Conservation (phyloP, 2,329 filamentous ascomycete genomes). For the Periconia sp. region DNA sequence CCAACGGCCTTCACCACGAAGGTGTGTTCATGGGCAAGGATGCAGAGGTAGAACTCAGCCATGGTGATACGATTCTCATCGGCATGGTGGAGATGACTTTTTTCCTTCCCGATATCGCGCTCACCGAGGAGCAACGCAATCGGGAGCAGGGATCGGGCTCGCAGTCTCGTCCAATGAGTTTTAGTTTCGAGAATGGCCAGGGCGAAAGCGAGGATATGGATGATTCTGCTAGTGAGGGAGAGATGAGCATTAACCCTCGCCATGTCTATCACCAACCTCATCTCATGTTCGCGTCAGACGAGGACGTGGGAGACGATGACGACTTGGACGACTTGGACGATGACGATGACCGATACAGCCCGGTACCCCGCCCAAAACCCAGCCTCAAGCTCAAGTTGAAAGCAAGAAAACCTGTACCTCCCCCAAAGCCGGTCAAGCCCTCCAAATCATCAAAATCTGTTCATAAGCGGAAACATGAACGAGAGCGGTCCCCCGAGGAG, state of each 20-base stretch:
- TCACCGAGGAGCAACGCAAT: slow-evolving; percentile 54
- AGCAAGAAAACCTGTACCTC: slow-evolving; percentile 17
- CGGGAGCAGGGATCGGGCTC: slow-evolving; percentile 55
- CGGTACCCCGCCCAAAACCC: slow-evolving; percentile 24
- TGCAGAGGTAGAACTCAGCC: slow-evolving; percentile 53
- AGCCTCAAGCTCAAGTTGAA: slow-evolving; percentile 36
- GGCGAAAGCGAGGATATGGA: slow-evolving; percentile 52
- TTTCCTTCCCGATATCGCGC: slow-evolving; percentile 58
- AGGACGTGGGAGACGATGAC: slow-evolving; percentile 30
- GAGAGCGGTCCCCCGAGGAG: slow-evolving; percentile 31
- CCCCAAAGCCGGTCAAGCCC: slow-evolving; percentile 13
- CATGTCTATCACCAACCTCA: slow-evolving; percentile 35
- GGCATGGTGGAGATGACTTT: slow-evolving; percentile 71
- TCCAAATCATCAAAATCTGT: slow-evolving; percentile 16
- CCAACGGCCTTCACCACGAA: slow-evolving; percentile 64
- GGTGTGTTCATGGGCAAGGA: slow-evolving; percentile 21
- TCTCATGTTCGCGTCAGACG: slow-evolving; percentile 6
- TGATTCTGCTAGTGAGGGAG: slow-evolving; percentile 34
- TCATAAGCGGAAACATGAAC: slow-evolving; percentile 27
- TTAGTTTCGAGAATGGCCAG: slow-evolving; percentile 68
- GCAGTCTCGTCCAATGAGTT: slow-evolving; percentile 63
- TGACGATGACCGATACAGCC: slow-evolving; percentile 40
- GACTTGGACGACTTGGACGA: slow-evolving; percentile 28
- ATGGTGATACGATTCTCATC: slow-evolving; percentile 70
- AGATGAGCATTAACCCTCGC: slow-evolving; percentile 35